Conservation (phyloP, 495 filamentous ascomycete genomes). For the Penicillium riverlandense region DNA sequence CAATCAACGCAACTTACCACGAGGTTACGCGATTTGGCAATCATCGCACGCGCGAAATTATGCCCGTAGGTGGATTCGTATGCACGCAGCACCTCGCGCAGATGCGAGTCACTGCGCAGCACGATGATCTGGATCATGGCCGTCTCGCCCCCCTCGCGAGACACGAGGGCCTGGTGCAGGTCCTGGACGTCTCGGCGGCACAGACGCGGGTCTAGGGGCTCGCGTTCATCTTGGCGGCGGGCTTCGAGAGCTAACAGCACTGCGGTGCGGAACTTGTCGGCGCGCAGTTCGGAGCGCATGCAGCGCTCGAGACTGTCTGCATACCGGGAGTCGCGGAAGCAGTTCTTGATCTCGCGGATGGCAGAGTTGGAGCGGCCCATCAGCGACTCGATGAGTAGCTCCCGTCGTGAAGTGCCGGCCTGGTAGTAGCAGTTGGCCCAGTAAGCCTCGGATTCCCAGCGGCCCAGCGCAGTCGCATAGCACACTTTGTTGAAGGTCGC, state of each 20-base stretch:
- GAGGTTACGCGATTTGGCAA: conserved; percentile 81
- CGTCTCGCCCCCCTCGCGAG: conserved; percentile 78
- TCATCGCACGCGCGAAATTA: conserved; percentile 82
- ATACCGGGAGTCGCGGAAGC: conserved; percentile 89
- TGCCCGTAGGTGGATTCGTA: conserved; percentile 64
- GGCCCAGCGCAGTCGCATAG: conserved; percentile 83
- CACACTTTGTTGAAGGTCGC: conserved; percentile 79
- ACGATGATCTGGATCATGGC: conserved; percentile 86
- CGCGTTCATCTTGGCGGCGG: conserved; percentile 70
- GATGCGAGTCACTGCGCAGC: conserved; percentile 67
- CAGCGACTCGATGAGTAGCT: conserved; percentile 85
- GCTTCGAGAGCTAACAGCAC: conserved; percentile 81
- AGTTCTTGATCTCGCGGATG: conserved; percentile 85
- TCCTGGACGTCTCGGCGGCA: conserved; percentile 66
- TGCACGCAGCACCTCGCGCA: conserved; percentile 66
- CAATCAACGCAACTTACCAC: conserved; percentile 54
- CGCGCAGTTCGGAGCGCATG: conserved; percentile 85
- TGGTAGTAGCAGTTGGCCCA: conserved; percentile 99
- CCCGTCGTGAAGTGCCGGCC: conserved; percentile 70
- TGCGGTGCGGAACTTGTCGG: conserved; percentile 89
- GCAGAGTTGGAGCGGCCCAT: conserved; percentile 86
- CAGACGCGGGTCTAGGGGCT: conserved; percentile 46
- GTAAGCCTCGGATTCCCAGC: conserved; percentile 91
- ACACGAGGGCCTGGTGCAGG: conserved; percentile 60
- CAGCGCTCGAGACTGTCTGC: conserved; percentile 71